These are phyloP conservation scores for Coniella vitis DNA, from an alignment of 2,329 filamentous ascomycete species.

Conservation along the genomic window DNA sequence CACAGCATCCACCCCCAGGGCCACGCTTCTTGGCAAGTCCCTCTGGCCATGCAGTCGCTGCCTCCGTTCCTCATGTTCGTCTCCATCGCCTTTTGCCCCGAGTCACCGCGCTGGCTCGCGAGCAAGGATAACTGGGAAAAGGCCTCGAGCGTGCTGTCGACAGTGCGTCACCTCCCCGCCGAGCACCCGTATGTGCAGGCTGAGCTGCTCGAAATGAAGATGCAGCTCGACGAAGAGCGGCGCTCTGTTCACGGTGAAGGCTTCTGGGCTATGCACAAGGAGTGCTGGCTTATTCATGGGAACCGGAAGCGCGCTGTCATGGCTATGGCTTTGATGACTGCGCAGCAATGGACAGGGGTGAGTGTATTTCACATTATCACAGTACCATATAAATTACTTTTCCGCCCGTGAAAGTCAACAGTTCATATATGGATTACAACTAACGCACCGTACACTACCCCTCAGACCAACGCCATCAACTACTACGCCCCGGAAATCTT, in stretches of 20 bases:
- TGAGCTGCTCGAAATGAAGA: slow-evolving; percentile 26
- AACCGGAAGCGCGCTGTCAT: slow-evolving; percentile 24
- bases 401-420: no score
- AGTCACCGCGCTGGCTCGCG: slow-evolving; percentile 57
- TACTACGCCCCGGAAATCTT: slow-evolving; percentile 29
- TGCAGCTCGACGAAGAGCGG: slow-evolving; percentile 25
- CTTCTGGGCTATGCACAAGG: slow-evolving; percentile 21
- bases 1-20: slow-evolving; percentile 1
- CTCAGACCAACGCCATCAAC: slow-evolving; percentile 25
- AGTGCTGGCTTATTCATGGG: slow-evolving; percentile 34
- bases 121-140: slow-evolving; percentile 60
- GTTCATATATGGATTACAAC: no score
- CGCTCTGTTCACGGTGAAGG: slow-evolving; percentile 18
- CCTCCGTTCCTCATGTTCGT: slow-evolving; percentile 46
- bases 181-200: slow-evolving; percentile 31
- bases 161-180: slow-evolving; percentile 28
- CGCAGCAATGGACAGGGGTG: slow-evolving; percentile 63
- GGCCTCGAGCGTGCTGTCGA: slow-evolving; percentile 24
- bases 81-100: slow-evolving; percentile 51
- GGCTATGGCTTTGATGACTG: slow-evolving; percentile 53
- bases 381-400: slow-evolving; percentile 14
- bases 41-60: slow-evolving; percentile 55
- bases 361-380: no score
- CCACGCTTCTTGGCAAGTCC: slow-evolving; percentile 29
- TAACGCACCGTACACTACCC: no score